Evolutionary conservation across 2,329 filamentous ascomycete genomes (phyloP).

Genomic region (Exophiala dermatitidis): DNA sequence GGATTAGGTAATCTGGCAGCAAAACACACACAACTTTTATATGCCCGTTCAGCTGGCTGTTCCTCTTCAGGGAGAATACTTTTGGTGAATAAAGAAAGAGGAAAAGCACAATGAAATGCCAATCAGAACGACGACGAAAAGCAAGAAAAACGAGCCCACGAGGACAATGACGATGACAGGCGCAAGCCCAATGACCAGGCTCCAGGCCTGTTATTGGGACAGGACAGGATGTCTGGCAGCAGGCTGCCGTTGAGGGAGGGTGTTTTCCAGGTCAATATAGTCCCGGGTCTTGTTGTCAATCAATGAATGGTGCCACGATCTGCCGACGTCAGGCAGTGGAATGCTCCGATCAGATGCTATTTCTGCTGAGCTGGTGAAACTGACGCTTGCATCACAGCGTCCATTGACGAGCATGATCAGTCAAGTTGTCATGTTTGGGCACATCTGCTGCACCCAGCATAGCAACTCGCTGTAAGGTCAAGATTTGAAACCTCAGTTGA

Average conservation of each 20-base stretch:
- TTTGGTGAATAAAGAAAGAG: neutral
- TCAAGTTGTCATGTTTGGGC: slow-evolving; percentile 4
- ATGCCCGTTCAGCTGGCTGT: neutral
- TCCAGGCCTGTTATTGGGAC: slow-evolving; percentile 8
- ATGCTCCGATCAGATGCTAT: slow-evolving; percentile 14
- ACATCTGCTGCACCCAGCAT: neutral
- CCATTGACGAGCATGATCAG: neutral
- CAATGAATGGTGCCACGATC: neutral
- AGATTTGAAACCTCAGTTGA: slow-evolving; percentile 11
- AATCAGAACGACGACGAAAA: neutral
- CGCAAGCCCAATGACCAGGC: neutral
- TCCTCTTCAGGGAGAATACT: neutral
- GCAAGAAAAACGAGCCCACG: neutral
- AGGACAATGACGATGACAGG: neutral
- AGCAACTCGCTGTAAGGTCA: neutral
- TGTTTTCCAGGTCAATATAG: slow-evolving; percentile 12
- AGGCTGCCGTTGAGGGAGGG: slow-evolving; percentile 3
- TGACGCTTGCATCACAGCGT: slow-evolving; percentile 13
- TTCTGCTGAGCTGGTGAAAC: slow-evolving; percentile 11
- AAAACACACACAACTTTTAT: slow-evolving; percentile 1
- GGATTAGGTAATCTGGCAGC: slow-evolving; percentile 1
- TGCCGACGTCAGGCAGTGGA: neutral
- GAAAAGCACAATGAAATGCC: neutral
- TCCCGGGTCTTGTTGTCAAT: neutral
- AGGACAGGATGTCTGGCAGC: slow-evolving; percentile 5